Conservation (phyloP, 176 grass and related monocot genomes). For the Neostapfia colusana region DNA sequence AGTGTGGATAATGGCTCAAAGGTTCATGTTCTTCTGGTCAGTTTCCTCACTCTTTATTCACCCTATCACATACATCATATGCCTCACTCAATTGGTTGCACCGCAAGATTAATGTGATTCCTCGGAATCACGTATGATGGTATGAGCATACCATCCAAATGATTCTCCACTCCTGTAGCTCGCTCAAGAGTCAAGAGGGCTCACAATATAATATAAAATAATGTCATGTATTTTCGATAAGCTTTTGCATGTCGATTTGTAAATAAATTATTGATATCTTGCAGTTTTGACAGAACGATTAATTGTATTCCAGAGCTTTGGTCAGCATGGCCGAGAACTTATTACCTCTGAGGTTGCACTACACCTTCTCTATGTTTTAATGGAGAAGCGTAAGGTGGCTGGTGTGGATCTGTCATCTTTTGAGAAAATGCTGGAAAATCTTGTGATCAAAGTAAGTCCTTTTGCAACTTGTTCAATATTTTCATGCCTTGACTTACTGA, state of each 20-base stretch:
- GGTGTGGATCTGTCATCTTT: constrained; percentile 59
- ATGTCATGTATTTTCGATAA: not conserved
- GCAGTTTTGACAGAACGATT: constrained; percentile 92
- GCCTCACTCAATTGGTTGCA: not conserved
- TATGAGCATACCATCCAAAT: not conserved
- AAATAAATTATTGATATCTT: constrained; percentile 56
- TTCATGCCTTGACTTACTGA: not conserved
- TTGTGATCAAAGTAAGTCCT: constrained; percentile 78
- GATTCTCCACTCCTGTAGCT: not conserved
- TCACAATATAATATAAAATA: not conserved
- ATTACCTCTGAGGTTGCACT: constrained; percentile 95
- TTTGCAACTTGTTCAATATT: constrained; percentile 21
- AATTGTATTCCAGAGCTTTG: constrained; percentile 99
- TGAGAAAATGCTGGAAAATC: constrained; percentile 71
- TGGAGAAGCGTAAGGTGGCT: constrained; percentile 60
- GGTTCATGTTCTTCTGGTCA: constrained; percentile 83
- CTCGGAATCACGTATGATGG: not conserved
- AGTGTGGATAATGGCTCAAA: constrained; percentile 46
- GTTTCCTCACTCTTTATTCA: constrained; percentile 28
- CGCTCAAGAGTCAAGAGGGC: not conserved
- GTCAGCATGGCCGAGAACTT: constrained; percentile 96
- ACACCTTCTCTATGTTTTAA: constrained; percentile 72
- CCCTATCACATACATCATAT: not conserved
- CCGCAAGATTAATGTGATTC: not conserved
- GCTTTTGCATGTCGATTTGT: not conserved